phyloP scores from a whole-genome alignment of 2,329 filamentous ascomycete species.

The Penicillium sp. region DNA sequence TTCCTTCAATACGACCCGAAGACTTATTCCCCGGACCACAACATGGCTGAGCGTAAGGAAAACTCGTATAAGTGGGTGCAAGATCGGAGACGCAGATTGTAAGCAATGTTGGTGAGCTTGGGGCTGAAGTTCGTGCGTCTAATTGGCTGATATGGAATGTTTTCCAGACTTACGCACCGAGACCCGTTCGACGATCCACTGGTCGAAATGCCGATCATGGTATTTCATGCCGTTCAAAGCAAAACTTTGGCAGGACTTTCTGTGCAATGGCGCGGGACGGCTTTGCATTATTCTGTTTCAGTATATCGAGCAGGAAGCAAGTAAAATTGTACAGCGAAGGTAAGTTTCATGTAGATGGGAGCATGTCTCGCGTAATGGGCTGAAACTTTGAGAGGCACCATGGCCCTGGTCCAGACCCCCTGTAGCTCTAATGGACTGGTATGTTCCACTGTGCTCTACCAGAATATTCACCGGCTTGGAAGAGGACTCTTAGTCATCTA shows the following conservation, averaged over 20 bases:
- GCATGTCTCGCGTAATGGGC: background rate
- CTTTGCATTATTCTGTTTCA: background rate
- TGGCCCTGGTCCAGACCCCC: background rate
- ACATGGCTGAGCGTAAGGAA: background rate
- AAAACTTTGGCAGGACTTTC: background rate
- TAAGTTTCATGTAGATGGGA: background rate
- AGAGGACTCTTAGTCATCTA: background rate
- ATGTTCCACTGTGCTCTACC: background rate
- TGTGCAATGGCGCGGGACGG: background rate
- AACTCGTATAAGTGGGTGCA: too few relatives aligned
- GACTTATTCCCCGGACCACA: background rate
- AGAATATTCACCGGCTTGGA: background rate
- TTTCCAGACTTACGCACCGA: background rate
- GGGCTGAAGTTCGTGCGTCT: background rate
- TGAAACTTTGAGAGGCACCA: background rate
- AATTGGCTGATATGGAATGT: background rate
- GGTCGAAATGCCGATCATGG: too few relatives aligned
- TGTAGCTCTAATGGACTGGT: background rate
- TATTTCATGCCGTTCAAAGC: too few relatives aligned
- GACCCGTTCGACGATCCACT: background rate
- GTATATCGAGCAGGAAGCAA: background rate
- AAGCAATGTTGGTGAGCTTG: background rate
- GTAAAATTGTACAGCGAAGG: too few relatives aligned
- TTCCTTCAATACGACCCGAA: background rate
- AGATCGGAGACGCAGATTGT: background rate